These are phyloP conservation scores for Fagopyrum tataricum DNA, from an alignment of 148 eudicot genomes.

Conservation along the genomic window DNA sequence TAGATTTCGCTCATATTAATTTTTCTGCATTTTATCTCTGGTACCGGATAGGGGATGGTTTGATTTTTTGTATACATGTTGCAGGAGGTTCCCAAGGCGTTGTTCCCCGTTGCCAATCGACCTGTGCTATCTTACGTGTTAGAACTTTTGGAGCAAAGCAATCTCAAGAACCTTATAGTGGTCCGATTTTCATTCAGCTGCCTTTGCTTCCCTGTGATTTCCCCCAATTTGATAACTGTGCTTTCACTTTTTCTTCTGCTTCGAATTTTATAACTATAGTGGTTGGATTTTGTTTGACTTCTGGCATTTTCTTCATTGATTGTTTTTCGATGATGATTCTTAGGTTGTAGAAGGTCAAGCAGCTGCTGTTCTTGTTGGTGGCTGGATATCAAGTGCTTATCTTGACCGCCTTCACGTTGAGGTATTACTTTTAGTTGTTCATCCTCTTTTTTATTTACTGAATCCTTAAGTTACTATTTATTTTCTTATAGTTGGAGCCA, in stretches of 20 bases:
- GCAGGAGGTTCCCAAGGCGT: constrained; percentile 89
- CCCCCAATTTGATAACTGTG: background rate
- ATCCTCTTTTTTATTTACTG: background rate
- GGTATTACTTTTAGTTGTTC: constrained; percentile 20
- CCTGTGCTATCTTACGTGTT: constrained; percentile 79
- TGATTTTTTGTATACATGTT: constrained; percentile 1
- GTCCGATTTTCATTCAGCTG: constrained; percentile 31
- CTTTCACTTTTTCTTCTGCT: background rate
- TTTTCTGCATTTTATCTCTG: background rate
- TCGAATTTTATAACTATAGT: background rate
- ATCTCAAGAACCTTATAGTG: constrained; percentile 80
- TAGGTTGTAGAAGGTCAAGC: constrained; percentile 94
- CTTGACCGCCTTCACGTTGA: constrained; percentile 83
- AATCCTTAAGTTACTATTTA: background rate
- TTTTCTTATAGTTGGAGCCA: too few relatives aligned
- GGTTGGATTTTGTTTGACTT: constrained; percentile 2
- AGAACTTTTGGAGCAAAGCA: constrained; percentile 78
- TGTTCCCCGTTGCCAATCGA: constrained; percentile 89
- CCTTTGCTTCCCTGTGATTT: background rate
- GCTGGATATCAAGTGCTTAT: constrained; percentile 81
- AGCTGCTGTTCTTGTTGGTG: constrained; percentile 61
- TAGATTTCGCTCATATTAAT: background rate
- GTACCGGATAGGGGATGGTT: background rate
- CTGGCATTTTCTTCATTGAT: background rate
- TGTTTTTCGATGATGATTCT: background rate